Evolutionary conservation across 345 rosid species (phyloP), one percentile per base, ranked within the genome.

Genomic region (Hibiscus mutabilis): DNA sequence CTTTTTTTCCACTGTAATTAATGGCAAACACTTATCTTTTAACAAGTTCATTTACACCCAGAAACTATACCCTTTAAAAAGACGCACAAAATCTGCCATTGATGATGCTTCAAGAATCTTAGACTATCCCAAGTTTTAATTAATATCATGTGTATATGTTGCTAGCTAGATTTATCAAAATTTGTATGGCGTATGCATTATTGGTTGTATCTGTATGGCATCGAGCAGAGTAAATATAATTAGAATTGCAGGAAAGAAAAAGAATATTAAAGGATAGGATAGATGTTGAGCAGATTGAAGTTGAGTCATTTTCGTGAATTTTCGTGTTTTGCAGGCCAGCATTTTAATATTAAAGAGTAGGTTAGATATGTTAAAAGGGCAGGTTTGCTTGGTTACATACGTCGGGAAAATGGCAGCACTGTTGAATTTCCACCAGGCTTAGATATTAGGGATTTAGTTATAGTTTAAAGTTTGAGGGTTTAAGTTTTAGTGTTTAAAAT

Each of bases 11-110:
- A 25, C 31, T 58, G 42, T 68, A 51, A 60, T 58, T 69, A 66
- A 74, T 58, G 76, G 71, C 64, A 55, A 66, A 66, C 66, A 73
- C 77, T 24, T 73, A 72, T 46, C 75, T 59, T 61, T 57, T 53
- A 68, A 70, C 82, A 42, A 61, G 59, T 40, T 79, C 82, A 44
- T 70, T 70, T 58, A 35, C 47, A 22, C 49, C 35, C 33, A 22
- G 12, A 42, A 12, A 65, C 31, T 5, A 33, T 0, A 7, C 56
- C 33, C 44, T 9, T 37, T 33, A 33, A 33, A 35, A 42, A 64
- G 1, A 19, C 2, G 33, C 16, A 61, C 9, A 24, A 24, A 66
- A 22, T 46, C 37, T 22, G 5, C 18, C 19, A 15, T 44, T 3
- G 19, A 66, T 65, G 33, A 44, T 46, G 42, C 42, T 37, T 55